These are phyloP conservation scores for Coelastrella sp. DNA, from an alignment of 139 green algal species.

Conservation along the genomic window DNA sequence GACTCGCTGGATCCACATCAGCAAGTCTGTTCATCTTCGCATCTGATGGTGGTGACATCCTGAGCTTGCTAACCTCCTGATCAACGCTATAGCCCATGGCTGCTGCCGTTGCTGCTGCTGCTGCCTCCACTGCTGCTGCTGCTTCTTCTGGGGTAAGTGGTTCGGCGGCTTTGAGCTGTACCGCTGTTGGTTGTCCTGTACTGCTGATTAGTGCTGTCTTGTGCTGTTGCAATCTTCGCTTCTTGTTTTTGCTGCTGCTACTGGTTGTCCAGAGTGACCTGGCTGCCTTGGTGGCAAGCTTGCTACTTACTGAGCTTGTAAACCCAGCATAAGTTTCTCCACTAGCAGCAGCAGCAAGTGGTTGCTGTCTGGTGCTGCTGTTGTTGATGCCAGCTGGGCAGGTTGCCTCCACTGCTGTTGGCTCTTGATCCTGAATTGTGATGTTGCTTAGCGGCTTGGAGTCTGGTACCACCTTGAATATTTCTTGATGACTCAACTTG, in stretches of 20 bases:
- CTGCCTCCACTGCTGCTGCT: constrained; percentile 1
- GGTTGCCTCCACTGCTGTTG: background rate
- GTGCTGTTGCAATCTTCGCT: background rate
- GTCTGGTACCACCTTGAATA: no score
- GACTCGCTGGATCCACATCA: constrained; percentile 9
- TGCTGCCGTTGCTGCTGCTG: constrained; percentile 10
- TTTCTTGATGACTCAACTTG: no score
- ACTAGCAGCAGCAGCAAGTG: no score
- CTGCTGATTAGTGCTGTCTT: background rate
- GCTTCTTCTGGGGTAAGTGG: constrained; percentile 4
- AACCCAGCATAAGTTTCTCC: background rate
- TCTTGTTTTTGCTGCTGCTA: background rate
- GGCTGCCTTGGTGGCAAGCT: background rate
- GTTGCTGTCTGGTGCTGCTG: background rate
- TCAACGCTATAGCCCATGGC: constrained; percentile 4
- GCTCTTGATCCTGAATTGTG: no score
- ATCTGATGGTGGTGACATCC: background rate
- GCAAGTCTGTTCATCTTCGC: background rate
- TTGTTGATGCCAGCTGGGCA: background rate
- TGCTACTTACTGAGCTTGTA: background rate
- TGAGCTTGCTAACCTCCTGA: constrained; percentile 5
- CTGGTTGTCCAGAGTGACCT: background rate
- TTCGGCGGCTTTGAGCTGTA: background rate
- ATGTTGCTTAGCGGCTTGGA: no score
- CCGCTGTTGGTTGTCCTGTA: background rate